Evolutionary conservation across 192 early-diverging fungal genomes (phyloP).

Genomic region (Backusella tuberculispora): DNA sequence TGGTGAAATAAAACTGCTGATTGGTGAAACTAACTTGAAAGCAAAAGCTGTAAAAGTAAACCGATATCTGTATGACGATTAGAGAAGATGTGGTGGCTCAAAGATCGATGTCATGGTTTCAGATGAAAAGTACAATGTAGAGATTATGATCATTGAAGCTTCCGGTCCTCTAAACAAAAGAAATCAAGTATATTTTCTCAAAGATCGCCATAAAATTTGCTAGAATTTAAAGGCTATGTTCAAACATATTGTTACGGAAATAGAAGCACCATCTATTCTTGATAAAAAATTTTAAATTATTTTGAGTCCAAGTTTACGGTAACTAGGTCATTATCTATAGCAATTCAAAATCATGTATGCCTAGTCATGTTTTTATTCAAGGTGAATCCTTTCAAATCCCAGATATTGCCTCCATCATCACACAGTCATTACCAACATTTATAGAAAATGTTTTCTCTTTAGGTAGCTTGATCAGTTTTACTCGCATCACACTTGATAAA

Average conservation of each 20-base stretch:
- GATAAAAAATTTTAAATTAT: too few species aligned
- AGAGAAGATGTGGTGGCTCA: neutral
- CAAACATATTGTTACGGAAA: neutral
- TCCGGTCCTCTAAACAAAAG: neutral
- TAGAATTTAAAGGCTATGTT: conserved; percentile 6
- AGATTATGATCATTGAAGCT: neutral
- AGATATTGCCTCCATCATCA: too few species aligned
- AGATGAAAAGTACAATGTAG: neutral
- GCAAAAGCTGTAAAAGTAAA: neutral
- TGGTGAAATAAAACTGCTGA: neutral
- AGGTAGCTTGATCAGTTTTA: too few species aligned
- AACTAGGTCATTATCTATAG: too few species aligned
- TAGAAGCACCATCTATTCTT: neutral
- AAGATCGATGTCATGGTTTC: neutral
- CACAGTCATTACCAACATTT: too few species aligned
- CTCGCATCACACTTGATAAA: too few species aligned
- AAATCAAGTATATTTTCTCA: neutral
- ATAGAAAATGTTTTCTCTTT: too few species aligned
- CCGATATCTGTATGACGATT: neutral
- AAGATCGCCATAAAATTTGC: neutral
- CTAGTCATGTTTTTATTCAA: too few species aligned
- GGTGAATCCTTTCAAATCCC: too few species aligned
- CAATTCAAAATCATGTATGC: too few species aligned
- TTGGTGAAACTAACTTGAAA: neutral
- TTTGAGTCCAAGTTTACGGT: too few species aligned